Base-by-base conservation (phyloP, 306 rosid genomes). In the Luffa aegyptiaca region DNA sequence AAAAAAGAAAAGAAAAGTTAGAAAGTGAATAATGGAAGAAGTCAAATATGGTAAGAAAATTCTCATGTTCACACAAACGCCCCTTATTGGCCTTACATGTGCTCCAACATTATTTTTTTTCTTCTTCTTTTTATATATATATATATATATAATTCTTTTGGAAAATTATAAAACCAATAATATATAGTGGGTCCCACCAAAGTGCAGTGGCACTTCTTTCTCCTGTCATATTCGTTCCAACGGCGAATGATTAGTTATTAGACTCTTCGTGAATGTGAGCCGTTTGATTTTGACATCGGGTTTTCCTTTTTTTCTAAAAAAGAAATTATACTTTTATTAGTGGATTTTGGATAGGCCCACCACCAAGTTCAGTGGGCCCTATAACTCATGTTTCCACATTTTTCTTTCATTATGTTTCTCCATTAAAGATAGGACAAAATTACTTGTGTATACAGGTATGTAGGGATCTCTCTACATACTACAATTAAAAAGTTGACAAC, bases 281-380 rank as follows among this genome's bases (percentile, higher is more conserved):
- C 59, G 77, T 49, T 14, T 48, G 77, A 73, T 73, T 8, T 26
- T 26, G 76, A 44, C 56, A 18, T 44, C 13, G 5, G 13, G 0
- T 7, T 18, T 8, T n/a, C 6, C 10, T 17, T 56, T 1, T 45
- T 26, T 26, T 26, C 31, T 26, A 26, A 26, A 26, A 26, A 26
- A 26, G 31, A 26, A 26, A 26, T 26, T 26, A 26, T 26, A 26
- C 31, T 26, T 26, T 26, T 26, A 26, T 26, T 13, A 72, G 41
- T 72, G 77, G 77, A 44, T 48, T 72, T 72, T 26, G 76, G 39
- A 42, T 26, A 55, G 76, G 56, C 35, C 76, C 76, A 70, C 75
- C 35, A 69, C 31, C 31, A 26, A 26, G 31, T 26, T 26, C 31
- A 26, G 31, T 26, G 31, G 31, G 31, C 31, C 31, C 31, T 26